Base-by-base conservation (phyloP, 2,329 filamentous ascomycete species). In the Parastagonospora nodorum region DNA sequence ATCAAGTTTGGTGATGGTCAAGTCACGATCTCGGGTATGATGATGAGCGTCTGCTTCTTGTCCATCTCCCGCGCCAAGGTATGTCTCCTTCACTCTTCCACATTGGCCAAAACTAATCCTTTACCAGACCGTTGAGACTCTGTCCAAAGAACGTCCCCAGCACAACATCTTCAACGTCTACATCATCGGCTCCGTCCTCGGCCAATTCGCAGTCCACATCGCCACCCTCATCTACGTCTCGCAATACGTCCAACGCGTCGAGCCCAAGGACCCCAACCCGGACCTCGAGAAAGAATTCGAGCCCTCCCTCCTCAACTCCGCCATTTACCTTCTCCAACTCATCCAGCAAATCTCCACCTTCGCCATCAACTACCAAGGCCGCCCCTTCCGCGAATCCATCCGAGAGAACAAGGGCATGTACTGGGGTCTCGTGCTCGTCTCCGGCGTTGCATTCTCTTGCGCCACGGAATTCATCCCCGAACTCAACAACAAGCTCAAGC, bases 281-380 rank as follows among this genome's bases (percentile, higher is more conserved):
- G 93, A 99, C 68, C 86, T 99, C 3, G 94, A 99, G 76, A 91
- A 92, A 63, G 93, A 97, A 62, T 99, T 99, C 70, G 79, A 87
- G 60, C 94, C 94, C 1, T 96, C 92, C 5, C 84, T 99, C 8
- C 87, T 99, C 72, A 99, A 99, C 81, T 94, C 89, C 41, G 94
- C 94, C 48, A 90, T 99, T 63, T 99, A 97, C 75, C 89, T 99
- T 24, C 85, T 99, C 35, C 94, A 97, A 70, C 86, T 99, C 44
- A 97, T 99, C 74, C 94, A 99, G 76, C 94, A 99, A 75, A 96
- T 99, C 70, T 97, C 92, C 19, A 99, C 94, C 2, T 99, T 99
- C 68, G 92, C 94, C 54, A 96, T 99, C 81, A 99, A 99, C 81
- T 99, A 99, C 80, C 94, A 99, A 76, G 94, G 94, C 51, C 89